These are phyloP conservation scores for Aspergillus tamarii DNA, from an alignment of 2,329 filamentous ascomycete species.

Conservation along the genomic window DNA sequence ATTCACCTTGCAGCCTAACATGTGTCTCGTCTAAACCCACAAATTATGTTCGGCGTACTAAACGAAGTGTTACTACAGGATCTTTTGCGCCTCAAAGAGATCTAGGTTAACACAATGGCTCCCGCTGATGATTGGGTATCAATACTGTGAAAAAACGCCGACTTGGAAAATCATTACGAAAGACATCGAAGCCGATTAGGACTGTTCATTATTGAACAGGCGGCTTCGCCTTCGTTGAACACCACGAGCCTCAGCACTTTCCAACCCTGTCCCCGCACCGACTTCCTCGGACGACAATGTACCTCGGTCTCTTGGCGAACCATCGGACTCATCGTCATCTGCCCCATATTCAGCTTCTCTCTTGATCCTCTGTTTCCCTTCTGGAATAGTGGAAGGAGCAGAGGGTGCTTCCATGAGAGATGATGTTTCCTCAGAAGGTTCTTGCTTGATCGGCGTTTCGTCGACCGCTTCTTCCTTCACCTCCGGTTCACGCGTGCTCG, in stretches of 20 bases:
- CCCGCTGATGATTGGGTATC: neutral
- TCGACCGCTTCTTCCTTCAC: constrained; percentile 12
- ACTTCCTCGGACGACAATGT: constrained; percentile 45
- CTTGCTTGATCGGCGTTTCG: constrained; percentile 26
- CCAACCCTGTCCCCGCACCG: constrained; percentile 59
- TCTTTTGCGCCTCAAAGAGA: neutral
- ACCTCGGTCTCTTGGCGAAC: constrained; percentile 10
- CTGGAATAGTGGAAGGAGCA: constrained; percentile 7
- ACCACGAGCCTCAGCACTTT: constrained; percentile 33
- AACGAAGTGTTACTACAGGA: neutral
- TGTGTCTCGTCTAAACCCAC: neutral
- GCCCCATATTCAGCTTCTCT: constrained; percentile 26
- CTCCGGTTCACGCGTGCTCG: constrained; percentile 4
- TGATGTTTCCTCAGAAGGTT: constrained; percentile 15
- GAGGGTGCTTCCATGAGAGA: constrained; percentile 9
- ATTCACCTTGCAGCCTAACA: neutral
- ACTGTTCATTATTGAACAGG: constrained; percentile 23
- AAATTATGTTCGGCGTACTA: neutral
- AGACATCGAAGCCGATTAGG: constrained; percentile 3
- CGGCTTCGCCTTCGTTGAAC: constrained; percentile 39
- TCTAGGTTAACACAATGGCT: neutral
- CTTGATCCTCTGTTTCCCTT: constrained; percentile 23
- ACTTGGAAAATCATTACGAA: neutral
- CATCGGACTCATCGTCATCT: constrained; percentile 17
- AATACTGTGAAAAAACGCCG: neutral